These are phyloP conservation scores for Solanum stenotomum DNA, from an alignment of 257 asterid genomes.

Conservation along the genomic window DNA sequence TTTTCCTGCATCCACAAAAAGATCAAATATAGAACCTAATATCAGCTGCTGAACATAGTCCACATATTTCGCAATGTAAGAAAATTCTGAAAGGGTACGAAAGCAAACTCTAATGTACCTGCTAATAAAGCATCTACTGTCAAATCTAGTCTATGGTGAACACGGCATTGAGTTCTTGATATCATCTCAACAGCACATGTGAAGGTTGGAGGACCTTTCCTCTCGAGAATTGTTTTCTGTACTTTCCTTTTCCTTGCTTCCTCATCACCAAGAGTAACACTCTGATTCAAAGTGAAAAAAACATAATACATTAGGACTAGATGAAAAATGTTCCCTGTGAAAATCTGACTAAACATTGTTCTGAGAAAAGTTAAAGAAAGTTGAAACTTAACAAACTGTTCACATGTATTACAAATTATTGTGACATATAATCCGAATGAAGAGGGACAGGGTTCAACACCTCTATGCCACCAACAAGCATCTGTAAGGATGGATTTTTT, in stretches of 20 bases:
- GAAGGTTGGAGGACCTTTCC: constrained; percentile 95
- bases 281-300: constrained; percentile 35
- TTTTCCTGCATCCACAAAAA: constrained; percentile 44
- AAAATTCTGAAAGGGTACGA: not conserved
- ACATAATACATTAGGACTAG: not conserved
- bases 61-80: not conserved
- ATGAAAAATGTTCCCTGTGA: not conserved
- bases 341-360: not conserved
- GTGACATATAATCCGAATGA: not conserved
- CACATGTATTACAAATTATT: not conserved
- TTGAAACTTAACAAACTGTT: not conserved
- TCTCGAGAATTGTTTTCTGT: constrained; percentile 95
- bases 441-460: constrained; percentile 20
- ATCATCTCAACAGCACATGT: constrained; percentile 93
- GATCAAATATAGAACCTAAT: constrained; percentile 10
- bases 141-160: constrained; percentile 83
- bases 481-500: constrained; percentile 85
- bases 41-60: not conserved
- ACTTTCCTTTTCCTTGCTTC: constrained; percentile 98
- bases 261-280: constrained; percentile 98
- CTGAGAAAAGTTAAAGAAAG: not conserved
- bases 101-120: constrained; percentile 29
- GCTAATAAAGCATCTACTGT: constrained; percentile 90
- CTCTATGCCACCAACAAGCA: constrained; percentile 98
- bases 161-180: constrained; percentile 82